Evolutionary conservation across 805 yeast genomes (phyloP).

Genomic region (Saturnispora dispora): DNA sequence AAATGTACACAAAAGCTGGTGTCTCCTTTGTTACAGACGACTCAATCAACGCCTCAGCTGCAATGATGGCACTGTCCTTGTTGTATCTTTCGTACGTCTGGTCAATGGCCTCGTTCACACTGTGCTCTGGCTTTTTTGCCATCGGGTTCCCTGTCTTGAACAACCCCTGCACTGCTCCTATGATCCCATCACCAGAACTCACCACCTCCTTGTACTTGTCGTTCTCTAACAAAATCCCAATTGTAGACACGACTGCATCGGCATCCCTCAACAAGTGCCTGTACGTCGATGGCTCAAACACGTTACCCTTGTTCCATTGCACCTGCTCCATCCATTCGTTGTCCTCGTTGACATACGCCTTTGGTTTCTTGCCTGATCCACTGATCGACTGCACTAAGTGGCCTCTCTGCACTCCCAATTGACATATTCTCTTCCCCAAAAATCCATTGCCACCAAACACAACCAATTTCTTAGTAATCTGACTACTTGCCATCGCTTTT

Average conservation of each 20-base stretch:
- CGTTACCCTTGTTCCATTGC: slow-evolving; percentile 57
- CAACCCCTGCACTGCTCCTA: slow-evolving; percentile 31
- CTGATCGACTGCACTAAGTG: slow-evolving; percentile 55
- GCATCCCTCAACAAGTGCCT: slow-evolving; percentile 36
- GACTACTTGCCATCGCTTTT: background rate
- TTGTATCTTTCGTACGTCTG: slow-evolving; percentile 56
- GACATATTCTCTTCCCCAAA: slow-evolving; percentile 62
- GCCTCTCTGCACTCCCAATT: slow-evolving; percentile 53
- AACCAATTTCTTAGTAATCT: slow-evolving; percentile 26
- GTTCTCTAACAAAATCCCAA: slow-evolving; percentile 70
- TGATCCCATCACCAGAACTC: slow-evolving; percentile 24
- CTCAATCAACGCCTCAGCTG: slow-evolving; percentile 47
- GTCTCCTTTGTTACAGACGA: slow-evolving; percentile 4
- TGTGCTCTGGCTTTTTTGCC: slow-evolving; percentile 28
- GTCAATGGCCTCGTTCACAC: slow-evolving; percentile 14
- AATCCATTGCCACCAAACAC: slow-evolving; percentile 90
- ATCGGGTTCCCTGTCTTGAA: slow-evolving; percentile 56
- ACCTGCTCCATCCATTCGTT: slow-evolving; percentile 47
- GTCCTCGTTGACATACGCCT: slow-evolving; percentile 24
- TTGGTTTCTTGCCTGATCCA: slow-evolving; percentile 47
- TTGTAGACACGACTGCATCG: slow-evolving; percentile 68
- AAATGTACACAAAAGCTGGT: slow-evolving; percentile 56
- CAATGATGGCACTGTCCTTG: slow-evolving; percentile 54
- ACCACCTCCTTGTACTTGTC: slow-evolving; percentile 53
- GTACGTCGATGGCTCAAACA: slow-evolving; percentile 58